Evolutionary conservation across 176 grass and related monocot species (phyloP).

Genomic region (Phragmites australis): DNA sequence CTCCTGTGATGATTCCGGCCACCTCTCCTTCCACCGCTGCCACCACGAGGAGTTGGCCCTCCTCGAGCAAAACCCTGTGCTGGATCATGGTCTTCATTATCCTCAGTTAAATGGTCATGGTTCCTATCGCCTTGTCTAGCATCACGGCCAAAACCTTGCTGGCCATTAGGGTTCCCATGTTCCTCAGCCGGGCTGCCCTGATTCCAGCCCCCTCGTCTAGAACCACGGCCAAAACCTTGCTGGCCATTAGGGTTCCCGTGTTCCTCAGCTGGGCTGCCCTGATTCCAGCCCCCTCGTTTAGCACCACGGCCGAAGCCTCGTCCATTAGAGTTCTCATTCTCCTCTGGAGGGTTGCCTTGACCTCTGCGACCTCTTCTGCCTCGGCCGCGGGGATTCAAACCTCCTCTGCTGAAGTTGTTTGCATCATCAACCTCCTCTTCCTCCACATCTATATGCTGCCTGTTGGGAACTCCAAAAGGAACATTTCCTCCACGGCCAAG

Average conservation of each 20-base stretch:
- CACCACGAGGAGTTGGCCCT: conserved; percentile 38
- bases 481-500: conserved; percentile 92
- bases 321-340: not conserved
- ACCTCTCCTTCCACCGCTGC: conserved; percentile 54
- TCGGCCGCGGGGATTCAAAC: conserved; percentile 38
- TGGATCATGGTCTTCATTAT: conserved; percentile 26
- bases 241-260: conserved; percentile 20
- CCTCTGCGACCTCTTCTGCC: conserved; percentile 48
- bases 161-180: conserved; percentile 22
- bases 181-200: conserved; percentile 31
- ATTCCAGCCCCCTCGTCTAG: conserved; percentile 40
- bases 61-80: conserved; percentile 40
- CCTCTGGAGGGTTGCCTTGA: conserved; percentile 21
- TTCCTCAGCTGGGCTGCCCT: conserved; percentile 3
- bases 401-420: conserved; percentile 50
- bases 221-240: conserved; percentile 47
- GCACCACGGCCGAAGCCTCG: conserved; percentile 44
- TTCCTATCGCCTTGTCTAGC: conserved; percentile 39
- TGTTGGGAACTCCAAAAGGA: conserved; percentile 57
- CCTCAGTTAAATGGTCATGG: conserved; percentile 30
- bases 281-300: conserved; percentile 44
- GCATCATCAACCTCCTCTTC: conserved; percentile 30
- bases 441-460: conserved; percentile 47
- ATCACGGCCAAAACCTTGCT: conserved; percentile 47
- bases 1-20: conserved; percentile 61